phyloP scores from a whole-genome alignment of 179 eudicot species.

The Heliamphora pulchella region DNA sequence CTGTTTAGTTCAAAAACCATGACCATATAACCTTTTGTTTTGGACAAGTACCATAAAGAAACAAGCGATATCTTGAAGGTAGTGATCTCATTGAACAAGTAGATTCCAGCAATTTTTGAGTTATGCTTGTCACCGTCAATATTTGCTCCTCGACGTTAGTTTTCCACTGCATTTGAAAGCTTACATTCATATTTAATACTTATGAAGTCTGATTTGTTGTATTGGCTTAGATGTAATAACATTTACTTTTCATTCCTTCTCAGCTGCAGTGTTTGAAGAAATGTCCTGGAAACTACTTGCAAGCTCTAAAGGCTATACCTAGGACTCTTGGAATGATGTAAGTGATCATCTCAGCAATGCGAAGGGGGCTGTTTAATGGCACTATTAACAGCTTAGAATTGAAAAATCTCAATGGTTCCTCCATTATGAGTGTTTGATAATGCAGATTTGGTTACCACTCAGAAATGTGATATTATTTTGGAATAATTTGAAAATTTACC shows the following conservation, averaged over 20 bases:
- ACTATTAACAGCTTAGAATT: background rate
- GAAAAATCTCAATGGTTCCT: conserved; percentile 1
- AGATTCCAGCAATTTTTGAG: background rate
- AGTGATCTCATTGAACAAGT: background rate
- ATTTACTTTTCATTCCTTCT: conserved; percentile 15
- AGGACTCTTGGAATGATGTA: conserved; percentile 98
- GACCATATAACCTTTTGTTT: background rate
- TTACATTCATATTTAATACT: background rate
- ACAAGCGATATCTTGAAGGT: background rate
- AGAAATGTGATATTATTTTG: background rate
- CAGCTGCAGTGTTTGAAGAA: conserved; percentile 83
- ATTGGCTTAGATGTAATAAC: background rate
- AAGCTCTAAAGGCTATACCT: conserved; percentile 77
- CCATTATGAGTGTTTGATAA: background rate
- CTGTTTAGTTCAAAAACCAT: background rate
- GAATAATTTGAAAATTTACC: background rate
- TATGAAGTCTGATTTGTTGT: background rate
- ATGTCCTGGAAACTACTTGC: conserved; percentile 73
- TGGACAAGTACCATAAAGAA: background rate
- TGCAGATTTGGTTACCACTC: background rate
- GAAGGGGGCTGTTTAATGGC: background rate
- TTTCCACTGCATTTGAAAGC: background rate
- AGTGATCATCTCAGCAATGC: conserved; percentile 26
- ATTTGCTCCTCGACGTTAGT: background rate
- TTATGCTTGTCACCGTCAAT: background rate